Conservation (phyloP, 371 early-diverging fungal species). For the Mortierella sp. region DNA sequence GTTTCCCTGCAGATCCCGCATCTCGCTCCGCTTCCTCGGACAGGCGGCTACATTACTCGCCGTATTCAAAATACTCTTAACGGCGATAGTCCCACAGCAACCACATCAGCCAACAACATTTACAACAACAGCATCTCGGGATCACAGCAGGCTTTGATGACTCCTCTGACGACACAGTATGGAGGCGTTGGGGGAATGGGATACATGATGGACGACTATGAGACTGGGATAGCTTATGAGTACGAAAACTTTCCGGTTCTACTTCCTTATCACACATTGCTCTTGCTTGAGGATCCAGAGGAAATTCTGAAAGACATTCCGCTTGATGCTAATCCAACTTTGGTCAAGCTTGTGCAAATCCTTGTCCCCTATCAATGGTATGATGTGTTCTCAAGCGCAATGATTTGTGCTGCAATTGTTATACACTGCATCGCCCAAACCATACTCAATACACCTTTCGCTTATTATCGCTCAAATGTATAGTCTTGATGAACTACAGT, state of each 20-base stretch:
- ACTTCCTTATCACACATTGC: slow-evolving; percentile 88
- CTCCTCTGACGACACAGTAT: slow-evolving; percentile 31
- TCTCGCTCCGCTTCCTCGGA: slow-evolving; percentile 46
- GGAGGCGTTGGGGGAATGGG: slow-evolving; percentile 45
- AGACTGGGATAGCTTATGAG: slow-evolving; percentile 67
- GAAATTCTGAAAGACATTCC: slow-evolving; percentile 85
- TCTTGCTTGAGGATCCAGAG: slow-evolving; percentile 88
- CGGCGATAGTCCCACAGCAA: slow-evolving; percentile 26
- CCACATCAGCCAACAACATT: slow-evolving; percentile 10
- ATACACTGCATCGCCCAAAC: not conserved
- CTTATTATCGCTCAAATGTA: not conserved
- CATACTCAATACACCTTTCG: not conserved
- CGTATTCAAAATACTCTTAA: slow-evolving; percentile 16
- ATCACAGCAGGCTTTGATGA: slow-evolving; percentile 45
- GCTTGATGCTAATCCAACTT: slow-evolving; percentile 86
- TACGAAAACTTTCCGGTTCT: slow-evolving; percentile 79
- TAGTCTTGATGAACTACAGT: slow-evolving; percentile 86
- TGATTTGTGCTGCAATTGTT: not conserved
- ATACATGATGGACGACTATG: slow-evolving; percentile 59
- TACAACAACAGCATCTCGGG: slow-evolving; percentile 15
- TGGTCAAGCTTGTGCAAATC: slow-evolving; percentile 88
- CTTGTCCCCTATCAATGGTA: slow-evolving; percentile 89
- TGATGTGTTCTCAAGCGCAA: not conserved
- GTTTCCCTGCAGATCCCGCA: slow-evolving; percentile 80
- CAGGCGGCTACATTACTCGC: slow-evolving; percentile 25